Percentiles rank a stretch among this genome's conserved stretches.
Conservation (phyloP, 2,329 filamentous ascomycete genomes). For the Claviceps africana region DNA sequence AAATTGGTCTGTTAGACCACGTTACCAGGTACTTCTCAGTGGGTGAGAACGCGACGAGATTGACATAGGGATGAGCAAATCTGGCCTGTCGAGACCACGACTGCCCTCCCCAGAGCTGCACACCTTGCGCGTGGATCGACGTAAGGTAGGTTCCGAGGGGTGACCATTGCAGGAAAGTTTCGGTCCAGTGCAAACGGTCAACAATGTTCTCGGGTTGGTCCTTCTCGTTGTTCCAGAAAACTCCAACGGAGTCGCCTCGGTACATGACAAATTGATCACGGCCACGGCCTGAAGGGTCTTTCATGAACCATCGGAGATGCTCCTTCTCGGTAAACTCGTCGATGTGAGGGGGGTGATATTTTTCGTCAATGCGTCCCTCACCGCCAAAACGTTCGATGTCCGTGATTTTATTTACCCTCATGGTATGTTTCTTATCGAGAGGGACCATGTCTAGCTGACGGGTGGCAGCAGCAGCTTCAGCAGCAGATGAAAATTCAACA, state of each 20-base stretch:
- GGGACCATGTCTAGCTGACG: constrained; percentile 75
- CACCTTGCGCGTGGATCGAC: constrained; percentile 89
- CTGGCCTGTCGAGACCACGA: constrained; percentile 84
- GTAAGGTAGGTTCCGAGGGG: constrained; percentile 87
- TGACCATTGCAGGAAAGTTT: constrained; percentile 96
- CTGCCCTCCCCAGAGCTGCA: constrained; percentile 88
- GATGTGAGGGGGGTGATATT: constrained; percentile 70
- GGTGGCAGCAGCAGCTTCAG: constrained; percentile 78
- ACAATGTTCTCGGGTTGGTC: constrained; percentile 78
- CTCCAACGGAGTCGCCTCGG: constrained; percentile 77
- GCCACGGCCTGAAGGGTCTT: constrained; percentile 63
- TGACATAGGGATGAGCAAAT: constrained; percentile 90
- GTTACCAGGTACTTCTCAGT: constrained; percentile 86
- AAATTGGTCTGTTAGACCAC: constrained; percentile 90
- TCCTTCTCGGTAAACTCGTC: constrained; percentile 83
- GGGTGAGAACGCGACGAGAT: constrained; percentile 91
- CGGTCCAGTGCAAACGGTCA: constrained; percentile 91
- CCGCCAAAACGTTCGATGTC: constrained; percentile 93
- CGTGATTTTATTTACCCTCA: constrained; percentile 94
- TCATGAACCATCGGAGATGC: constrained; percentile 86
- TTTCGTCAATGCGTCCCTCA: constrained; percentile 84
- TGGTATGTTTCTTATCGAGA: constrained; percentile 92
- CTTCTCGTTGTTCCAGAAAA: constrained; percentile 98
- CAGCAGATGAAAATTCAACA: constrained; percentile 84
- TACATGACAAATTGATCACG: constrained; percentile 95